phyloP scores from a whole-genome alignment of 1,284 basidiomycete genomes.

The Trichosporon sp. region DNA sequence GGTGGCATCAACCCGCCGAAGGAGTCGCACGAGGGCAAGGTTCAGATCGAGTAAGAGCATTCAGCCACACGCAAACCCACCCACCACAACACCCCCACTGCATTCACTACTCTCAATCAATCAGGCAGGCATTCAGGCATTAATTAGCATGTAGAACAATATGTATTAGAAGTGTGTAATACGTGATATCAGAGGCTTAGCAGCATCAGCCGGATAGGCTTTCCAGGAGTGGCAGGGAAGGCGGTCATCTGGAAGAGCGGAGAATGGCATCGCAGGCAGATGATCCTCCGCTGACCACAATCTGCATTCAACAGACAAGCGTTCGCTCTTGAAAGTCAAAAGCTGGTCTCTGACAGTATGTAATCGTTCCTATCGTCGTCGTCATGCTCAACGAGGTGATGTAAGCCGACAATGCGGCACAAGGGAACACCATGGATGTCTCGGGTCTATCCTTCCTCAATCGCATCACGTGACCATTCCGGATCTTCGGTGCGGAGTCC shows the following conservation, averaged over 20 bases:
- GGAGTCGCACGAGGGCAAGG: background rate
- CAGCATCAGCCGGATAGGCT: too few relatives aligned
- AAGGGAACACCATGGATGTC: too few relatives aligned
- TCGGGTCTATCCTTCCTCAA: background rate
- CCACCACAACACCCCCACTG: background rate
- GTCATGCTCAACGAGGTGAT: too few relatives aligned
- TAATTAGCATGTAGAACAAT: background rate
- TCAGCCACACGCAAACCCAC: background rate
- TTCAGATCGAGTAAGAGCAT: background rate
- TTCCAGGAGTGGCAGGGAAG: too few relatives aligned
- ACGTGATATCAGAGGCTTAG: background rate
- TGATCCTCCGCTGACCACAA: too few relatives aligned
- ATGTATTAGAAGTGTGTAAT: background rate
- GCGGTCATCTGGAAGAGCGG: too few relatives aligned
- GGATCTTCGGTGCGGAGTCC: slow-evolving; percentile 1
- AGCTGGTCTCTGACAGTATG: too few relatives aligned
- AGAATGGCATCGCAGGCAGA: too few relatives aligned
- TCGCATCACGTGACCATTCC: background rate
- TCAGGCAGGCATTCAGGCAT: background rate
- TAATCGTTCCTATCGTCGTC: too few relatives aligned
- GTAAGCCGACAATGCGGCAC: too few relatives aligned
- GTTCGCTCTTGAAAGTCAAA: too few relatives aligned
- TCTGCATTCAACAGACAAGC: too few relatives aligned
- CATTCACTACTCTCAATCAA: background rate
- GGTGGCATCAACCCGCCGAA: background rate